Evolutionary conservation across 768 basidiomycete genomes (phyloP).

Genomic region (Paxillus involutus): DNA sequence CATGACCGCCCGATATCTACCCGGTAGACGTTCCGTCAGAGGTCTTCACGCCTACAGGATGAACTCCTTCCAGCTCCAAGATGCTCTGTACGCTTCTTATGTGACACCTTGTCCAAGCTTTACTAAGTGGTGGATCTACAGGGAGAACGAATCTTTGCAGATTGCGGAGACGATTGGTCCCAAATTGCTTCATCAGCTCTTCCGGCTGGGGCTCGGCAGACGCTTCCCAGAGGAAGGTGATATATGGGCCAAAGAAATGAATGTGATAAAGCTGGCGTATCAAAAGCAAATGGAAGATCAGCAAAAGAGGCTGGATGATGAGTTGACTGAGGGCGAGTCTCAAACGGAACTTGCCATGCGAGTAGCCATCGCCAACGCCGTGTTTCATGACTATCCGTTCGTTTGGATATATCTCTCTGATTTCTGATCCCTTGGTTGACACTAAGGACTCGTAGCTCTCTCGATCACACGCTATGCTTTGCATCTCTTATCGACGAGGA

Average conservation of each 20-base stretch:
- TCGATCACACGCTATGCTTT: conserved; percentile 19
- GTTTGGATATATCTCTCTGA: conserved; percentile 2
- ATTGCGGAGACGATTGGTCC: conserved; percentile 22
- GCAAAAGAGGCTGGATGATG: conserved; percentile 12
- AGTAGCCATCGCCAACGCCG: conserved; percentile 23
- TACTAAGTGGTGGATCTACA: conserved; percentile 8
- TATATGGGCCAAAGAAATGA: conserved; percentile 24
- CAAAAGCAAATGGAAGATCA: conserved; percentile 1
- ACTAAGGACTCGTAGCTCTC: conserved; percentile 5
- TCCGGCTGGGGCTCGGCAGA: conserved; percentile 29
- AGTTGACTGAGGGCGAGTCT: conserved; percentile 6
- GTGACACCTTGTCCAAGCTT: neutral
- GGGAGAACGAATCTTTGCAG: conserved; percentile 25
- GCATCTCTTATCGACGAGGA: conserved; percentile 14
- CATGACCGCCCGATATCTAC: conserved; percentile 30
- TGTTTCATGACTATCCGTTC: conserved; percentile 26
- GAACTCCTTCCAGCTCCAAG: conserved; percentile 18
- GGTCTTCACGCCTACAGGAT: conserved; percentile 3
- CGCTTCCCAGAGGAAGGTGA: conserved; percentile 26
- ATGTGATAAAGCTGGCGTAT: neutral
- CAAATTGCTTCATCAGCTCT: conserved; percentile 28
- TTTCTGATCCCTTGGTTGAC: neutral
- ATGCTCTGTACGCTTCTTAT: conserved; percentile 19
- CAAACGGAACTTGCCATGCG: conserved; percentile 21
- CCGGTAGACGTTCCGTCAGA: conserved; percentile 14